phyloP scores from a whole-genome alignment of 1,284 basidiomycete genomes.

The Schizopora paradoxa region DNA sequence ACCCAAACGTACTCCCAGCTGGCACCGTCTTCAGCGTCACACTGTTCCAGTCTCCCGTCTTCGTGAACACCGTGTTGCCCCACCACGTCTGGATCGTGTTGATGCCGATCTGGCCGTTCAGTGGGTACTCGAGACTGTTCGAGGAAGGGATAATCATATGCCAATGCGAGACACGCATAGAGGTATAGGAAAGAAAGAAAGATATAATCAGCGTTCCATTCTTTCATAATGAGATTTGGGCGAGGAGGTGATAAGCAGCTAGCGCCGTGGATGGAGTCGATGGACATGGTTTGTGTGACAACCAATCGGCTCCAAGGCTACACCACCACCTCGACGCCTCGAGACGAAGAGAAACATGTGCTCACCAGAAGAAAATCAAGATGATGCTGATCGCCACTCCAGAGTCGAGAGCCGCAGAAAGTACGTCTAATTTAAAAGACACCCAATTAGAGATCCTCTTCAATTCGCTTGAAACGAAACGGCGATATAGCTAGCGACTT shows the following conservation, averaged over 20 bases:
- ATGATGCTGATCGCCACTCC: conserved; percentile 26
- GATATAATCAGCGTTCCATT: neutral
- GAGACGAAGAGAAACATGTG: neutral
- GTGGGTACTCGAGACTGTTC: conserved; percentile 23
- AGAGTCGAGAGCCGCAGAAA: conserved; percentile 27
- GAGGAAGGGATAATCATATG: neutral
- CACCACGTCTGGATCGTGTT: conserved; percentile 24
- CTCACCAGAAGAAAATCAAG: conserved; percentile 25
- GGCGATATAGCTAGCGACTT: conserved; percentile 8
- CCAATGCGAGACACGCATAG: neutral
- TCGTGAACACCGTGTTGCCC: conserved; percentile 24
- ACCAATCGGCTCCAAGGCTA: neutral
- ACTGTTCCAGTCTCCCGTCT: conserved; percentile 20
- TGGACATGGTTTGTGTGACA: neutral
- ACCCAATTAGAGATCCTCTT: no score
- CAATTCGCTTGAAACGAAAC: neutral
- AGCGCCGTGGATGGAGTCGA: neutral
- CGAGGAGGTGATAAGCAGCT: neutral
- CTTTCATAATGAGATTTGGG: neutral
- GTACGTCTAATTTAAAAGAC: conserved; percentile 20
- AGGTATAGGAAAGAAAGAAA: neutral
- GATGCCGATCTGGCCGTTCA: conserved; percentile 24
- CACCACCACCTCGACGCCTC: neutral
- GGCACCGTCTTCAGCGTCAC: conserved; percentile 19
- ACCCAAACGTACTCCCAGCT: conserved; percentile 15